These are phyloP conservation scores for Nigrospora sphaerica DNA, from an alignment of 2,329 filamentous ascomycete genomes.

Conservation along the genomic window DNA sequence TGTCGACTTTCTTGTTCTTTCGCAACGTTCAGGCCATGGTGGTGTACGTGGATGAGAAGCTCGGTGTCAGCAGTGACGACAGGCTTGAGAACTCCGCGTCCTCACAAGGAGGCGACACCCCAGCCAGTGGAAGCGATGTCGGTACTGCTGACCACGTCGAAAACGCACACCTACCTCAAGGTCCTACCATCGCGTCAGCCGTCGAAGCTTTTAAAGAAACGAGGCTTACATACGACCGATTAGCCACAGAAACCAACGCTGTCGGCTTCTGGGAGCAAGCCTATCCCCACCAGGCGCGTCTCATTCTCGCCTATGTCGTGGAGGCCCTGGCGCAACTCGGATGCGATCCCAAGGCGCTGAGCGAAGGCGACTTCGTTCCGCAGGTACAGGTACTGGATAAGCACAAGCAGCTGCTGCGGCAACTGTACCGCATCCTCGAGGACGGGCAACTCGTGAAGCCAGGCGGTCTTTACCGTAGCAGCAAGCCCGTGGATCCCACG, in stretches of 20 bases:
- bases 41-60: constrained; percentile 5
- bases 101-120: too few species aligned
- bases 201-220: neutral
- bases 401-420: constrained; percentile 16
- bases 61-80: neutral
- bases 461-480: neutral
- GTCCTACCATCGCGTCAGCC: neutral
- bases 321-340: constrained; percentile 23
- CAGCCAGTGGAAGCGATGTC: too few species aligned
- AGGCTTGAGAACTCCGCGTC: too few species aligned
- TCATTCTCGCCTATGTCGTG: constrained; percentile 23
- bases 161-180: too few species aligned
- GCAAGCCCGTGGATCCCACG: constrained; percentile 1
- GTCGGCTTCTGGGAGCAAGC: constrained; percentile 17
- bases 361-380: constrained; percentile 12
- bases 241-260: neutral
- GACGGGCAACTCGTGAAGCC: constrained; percentile 5
- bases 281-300: constrained; percentile 17
- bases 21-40: constrained; percentile 4
- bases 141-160: too few species aligned
- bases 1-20: constrained; percentile 9
- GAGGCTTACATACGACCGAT: neutral
- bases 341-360: constrained; percentile 13
- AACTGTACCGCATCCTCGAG: constrained; percentile 24
- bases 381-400: constrained; percentile 11